Evolutionary conservation across 345 rosid species (phyloP).

Genomic region (Pelargonium nanum): DNA sequence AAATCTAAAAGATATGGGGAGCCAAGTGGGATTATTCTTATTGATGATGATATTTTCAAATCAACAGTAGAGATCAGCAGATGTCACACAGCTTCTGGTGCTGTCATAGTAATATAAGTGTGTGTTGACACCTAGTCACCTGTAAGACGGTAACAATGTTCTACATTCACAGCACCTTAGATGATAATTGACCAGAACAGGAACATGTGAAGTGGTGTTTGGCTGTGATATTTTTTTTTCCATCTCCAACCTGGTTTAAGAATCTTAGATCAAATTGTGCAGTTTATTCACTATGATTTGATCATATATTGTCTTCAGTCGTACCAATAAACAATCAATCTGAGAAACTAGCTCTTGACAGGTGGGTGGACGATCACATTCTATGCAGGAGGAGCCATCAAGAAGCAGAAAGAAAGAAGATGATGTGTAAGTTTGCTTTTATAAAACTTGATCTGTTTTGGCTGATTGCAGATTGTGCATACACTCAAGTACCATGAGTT

Average conservation of each 20-base stretch:
- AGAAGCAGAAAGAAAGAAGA: slow-evolving; percentile 35
- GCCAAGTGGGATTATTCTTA: not conserved
- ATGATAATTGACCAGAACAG: too few species aligned
- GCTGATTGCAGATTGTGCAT: not conserved
- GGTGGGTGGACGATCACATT: slow-evolving; percentile 36
- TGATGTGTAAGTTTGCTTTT: slow-evolving; percentile 35
- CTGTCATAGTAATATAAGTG: too few species aligned
- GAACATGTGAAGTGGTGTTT: too few species aligned
- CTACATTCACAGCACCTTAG: too few species aligned
- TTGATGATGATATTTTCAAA: not conserved
- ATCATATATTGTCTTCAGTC: not conserved
- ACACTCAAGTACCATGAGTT: not conserved
- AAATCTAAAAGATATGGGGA: too few species aligned
- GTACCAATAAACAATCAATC: not conserved
- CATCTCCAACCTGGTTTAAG: too few species aligned
- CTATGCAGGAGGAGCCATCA: slow-evolving; percentile 41
- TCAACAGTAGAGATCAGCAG: too few species aligned
- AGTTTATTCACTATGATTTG: not conserved
- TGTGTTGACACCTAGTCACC: too few species aligned
- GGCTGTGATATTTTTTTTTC: too few species aligned
- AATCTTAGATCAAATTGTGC: too few species aligned
- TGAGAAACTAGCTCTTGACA: slow-evolving; percentile 17
- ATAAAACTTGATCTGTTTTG: not conserved
- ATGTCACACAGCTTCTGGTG: too few species aligned
- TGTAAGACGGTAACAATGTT: too few species aligned